These are phyloP conservation scores for Mimosa bimucronata DNA, from an alignment of 306 rosid genomes.

Conservation along the genomic window DNA sequence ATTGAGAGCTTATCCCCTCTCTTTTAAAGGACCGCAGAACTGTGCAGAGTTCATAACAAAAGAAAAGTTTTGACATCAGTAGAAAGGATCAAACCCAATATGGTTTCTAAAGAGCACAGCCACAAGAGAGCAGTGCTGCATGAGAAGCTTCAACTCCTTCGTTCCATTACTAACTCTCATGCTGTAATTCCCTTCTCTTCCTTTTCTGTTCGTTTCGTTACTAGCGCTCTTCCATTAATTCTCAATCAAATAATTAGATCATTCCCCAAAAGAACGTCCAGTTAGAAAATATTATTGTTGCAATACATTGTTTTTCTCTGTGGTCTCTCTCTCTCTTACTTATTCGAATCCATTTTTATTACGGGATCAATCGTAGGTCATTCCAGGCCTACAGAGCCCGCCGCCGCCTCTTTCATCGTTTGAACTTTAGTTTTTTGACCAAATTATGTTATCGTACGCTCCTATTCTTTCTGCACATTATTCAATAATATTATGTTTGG, in stretches of 20 bases:
- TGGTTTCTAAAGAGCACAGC: slow-evolving; percentile 79
- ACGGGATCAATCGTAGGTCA: neutral
- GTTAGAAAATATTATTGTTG: neutral
- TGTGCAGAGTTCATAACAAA: slow-evolving; percentile 31
- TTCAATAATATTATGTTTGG: neutral
- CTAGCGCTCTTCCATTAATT: slow-evolving; percentile 11
- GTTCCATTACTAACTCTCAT: slow-evolving; percentile 81
- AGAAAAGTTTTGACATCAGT: slow-evolving; percentile 1
- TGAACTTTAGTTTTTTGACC: neutral
- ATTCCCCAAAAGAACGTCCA: neutral
- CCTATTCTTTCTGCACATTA: neutral
- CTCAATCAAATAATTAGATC: neutral
- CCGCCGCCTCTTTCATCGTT: neutral
- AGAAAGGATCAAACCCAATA: slow-evolving; percentile 26
- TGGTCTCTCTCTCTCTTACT: neutral
- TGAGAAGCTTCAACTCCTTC: slow-evolving; percentile 81
- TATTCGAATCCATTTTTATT: neutral
- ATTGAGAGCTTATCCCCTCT: slow-evolving; percentile 51
- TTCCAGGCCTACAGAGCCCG: neutral
- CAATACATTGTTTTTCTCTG: neutral
- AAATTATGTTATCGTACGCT: neutral
- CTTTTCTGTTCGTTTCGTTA: slow-evolving; percentile 33
- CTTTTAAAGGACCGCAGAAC: slow-evolving; percentile 48
- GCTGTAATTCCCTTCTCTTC: slow-evolving; percentile 54
- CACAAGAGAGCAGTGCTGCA: slow-evolving; percentile 59